Conservation (phyloP, 2,329 filamentous ascomycete genomes). For the Trichoderma breve region DNA sequence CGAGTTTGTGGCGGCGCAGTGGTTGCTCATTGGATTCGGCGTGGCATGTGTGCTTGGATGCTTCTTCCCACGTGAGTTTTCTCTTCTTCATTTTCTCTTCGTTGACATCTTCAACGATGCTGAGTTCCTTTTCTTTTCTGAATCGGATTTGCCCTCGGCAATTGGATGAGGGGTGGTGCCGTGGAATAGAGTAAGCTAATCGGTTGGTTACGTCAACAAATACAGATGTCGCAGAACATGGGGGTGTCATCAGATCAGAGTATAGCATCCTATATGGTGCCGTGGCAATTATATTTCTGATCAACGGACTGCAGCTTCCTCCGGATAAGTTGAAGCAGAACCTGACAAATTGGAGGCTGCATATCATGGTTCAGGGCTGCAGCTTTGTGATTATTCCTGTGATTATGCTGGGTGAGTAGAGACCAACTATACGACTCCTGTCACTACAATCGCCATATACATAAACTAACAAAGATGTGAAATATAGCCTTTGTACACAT, state of each 20-base stretch:
- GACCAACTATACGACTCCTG: not conserved
- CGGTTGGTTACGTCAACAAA: not conserved
- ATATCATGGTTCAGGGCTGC: conserved; percentile 64
- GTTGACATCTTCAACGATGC: not conserved
- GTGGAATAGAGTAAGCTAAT: not conserved
- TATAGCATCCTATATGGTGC: conserved; percentile 66
- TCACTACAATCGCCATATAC: not conserved
- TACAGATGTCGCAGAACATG: conserved; percentile 43
- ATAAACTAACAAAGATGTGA: not conserved
- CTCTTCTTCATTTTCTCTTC: not conserved
- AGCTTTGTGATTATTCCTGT: conserved; percentile 66
- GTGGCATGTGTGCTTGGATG: conserved; percentile 49
- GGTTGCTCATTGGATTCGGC: conserved; percentile 63
- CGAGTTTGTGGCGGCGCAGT: conserved; percentile 53
- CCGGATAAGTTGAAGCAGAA: conserved; percentile 60
- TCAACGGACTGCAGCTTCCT: conserved; percentile 68
- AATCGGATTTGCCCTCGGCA: not conserved
- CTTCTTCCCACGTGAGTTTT: conserved; percentile 41
- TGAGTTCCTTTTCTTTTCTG: not conserved
- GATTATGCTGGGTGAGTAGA: conserved; percentile 52
- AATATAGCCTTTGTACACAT: conserved; percentile 45
- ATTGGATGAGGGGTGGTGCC: not conserved
- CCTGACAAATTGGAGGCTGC: conserved; percentile 64
- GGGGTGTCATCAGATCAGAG: conserved; percentile 51
- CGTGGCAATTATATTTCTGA: conserved; percentile 67